phyloP scores from a whole-genome alignment of 768 basidiomycete genomes.

The Serendipita indica region DNA sequence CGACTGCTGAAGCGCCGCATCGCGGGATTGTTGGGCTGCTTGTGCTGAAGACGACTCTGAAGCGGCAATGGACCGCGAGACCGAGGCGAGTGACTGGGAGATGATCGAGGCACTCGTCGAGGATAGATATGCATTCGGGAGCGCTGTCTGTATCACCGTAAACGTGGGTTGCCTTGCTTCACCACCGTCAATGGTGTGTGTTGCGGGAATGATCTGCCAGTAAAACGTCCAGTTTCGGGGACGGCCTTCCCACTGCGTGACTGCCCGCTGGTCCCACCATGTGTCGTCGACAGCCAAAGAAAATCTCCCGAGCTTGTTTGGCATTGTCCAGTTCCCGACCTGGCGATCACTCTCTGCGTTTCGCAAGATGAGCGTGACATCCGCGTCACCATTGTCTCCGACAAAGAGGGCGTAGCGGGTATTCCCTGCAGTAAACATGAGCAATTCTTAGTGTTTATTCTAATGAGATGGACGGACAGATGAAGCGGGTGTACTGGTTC shows the following conservation, averaged over 20 bases:
- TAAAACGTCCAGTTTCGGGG: conserved; percentile 55
- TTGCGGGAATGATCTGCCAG: conserved; percentile 58
- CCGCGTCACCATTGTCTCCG: conserved; percentile 3
- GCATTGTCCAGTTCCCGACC: conserved; percentile 31
- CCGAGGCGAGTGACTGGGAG: background rate
- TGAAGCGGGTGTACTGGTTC: conserved; percentile 57
- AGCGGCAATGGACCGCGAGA: conserved; percentile 1
- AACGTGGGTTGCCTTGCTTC: conserved; percentile 58
- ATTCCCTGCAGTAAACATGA: conserved; percentile 42
- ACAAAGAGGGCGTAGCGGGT: conserved; percentile 45
- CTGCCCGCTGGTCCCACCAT: conserved; percentile 52
- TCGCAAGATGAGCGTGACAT: background rate
- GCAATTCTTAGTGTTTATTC: conserved; percentile 13
- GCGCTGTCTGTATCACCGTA: conserved; percentile 39
- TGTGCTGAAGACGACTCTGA: conserved; percentile 13
- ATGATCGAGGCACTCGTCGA: conserved; percentile 19
- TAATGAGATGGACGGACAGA: conserved; percentile 43
- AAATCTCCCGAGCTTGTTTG: conserved; percentile 39
- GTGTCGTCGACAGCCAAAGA: conserved; percentile 50
- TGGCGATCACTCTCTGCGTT: conserved; percentile 48
- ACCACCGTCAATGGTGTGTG: conserved; percentile 40
- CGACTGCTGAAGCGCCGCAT: conserved; percentile 34
- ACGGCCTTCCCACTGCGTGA: conserved; percentile 27
- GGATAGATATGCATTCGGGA: conserved; percentile 26
- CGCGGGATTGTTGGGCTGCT: conserved; percentile 18